Percentiles rank a stretch among this genome's conserved stretches.
phyloP scores from a whole-genome alignment of 2,329 filamentous ascomycete genomes.

The Botrytis aclada region DNA sequence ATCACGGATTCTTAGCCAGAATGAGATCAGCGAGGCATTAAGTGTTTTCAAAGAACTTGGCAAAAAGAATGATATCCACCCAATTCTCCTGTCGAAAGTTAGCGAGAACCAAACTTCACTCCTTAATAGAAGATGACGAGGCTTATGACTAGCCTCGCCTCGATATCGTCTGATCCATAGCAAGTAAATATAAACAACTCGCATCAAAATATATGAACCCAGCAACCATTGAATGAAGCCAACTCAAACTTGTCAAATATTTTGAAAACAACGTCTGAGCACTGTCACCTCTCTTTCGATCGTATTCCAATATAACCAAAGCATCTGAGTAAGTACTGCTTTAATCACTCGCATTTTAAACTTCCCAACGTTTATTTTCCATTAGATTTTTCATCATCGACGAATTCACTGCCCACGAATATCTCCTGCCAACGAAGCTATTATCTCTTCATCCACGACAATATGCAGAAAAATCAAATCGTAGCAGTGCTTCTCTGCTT shows the following conservation, averaged over 20 bases:
- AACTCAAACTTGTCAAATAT: not conserved
- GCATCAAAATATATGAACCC: not conserved
- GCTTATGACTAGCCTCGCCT: not conserved
- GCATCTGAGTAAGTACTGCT: not conserved
- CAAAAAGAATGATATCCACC: conserved; percentile 15
- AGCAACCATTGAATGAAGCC: not conserved
- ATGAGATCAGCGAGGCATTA: conserved; percentile 5
- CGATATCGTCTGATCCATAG: not conserved
- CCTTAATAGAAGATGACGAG: conserved; percentile 5
- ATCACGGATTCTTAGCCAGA: not conserved
- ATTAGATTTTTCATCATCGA: not conserved
- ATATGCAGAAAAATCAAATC: conserved; percentile 11
- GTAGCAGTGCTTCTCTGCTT: conserved; percentile 10
- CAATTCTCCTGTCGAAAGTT: not conserved
- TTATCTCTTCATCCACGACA: not conserved
- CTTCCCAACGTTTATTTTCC: not conserved
- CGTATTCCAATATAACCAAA: not conserved
- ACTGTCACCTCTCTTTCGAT: not conserved
- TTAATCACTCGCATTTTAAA: not conserved
- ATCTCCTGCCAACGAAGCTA: not conserved
- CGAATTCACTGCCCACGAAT: not conserved
- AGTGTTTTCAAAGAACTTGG: conserved; percentile 6
- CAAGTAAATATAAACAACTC: not conserved
- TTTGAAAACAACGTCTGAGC: not conserved
- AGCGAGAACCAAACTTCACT: conserved; percentile 6